Evolutionary conservation across 148 eudicot genomes (phyloP).

Genomic region (Arctostaphylos glauca): DNA sequence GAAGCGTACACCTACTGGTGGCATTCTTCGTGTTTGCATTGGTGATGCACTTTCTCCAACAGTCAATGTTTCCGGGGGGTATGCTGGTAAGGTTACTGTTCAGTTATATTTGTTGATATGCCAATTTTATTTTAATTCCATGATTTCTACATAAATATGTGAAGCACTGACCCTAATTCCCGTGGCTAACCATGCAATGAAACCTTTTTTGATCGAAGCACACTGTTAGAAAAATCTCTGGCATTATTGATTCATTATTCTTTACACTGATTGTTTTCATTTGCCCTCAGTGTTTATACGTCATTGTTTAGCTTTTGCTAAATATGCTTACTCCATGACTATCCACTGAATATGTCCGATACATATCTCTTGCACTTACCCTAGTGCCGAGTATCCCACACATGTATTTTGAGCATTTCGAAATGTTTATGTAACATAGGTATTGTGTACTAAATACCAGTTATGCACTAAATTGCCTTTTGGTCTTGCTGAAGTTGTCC

Average conservation of each 20-base stretch:
- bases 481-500: not conserved
- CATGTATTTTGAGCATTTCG: not conserved
- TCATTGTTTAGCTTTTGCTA: not conserved
- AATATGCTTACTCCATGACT: not conserved
- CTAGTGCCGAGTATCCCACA: not conserved
- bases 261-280: not conserved
- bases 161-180: not conserved
- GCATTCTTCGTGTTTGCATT: conserved; percentile 52
- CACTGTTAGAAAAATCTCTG: not conserved
- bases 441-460: not conserved
- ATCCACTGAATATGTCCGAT: not conserved
- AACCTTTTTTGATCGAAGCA: not conserved
- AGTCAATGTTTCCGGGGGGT: conserved; percentile 63
- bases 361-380: not conserved
- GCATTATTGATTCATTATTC: not conserved
- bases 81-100: conserved; percentile 47
- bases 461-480: not conserved
- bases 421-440: not conserved
- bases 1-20: conserved; percentile 49
- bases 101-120: not conserved
- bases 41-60: conserved; percentile 79
- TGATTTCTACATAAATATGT: not conserved
- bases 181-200: not conserved
- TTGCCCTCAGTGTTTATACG: not conserved
- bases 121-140: not conserved